phyloP scores from a whole-genome alignment of 2,329 filamentous ascomycete genomes.

The Aspergillus sp. region DNA sequence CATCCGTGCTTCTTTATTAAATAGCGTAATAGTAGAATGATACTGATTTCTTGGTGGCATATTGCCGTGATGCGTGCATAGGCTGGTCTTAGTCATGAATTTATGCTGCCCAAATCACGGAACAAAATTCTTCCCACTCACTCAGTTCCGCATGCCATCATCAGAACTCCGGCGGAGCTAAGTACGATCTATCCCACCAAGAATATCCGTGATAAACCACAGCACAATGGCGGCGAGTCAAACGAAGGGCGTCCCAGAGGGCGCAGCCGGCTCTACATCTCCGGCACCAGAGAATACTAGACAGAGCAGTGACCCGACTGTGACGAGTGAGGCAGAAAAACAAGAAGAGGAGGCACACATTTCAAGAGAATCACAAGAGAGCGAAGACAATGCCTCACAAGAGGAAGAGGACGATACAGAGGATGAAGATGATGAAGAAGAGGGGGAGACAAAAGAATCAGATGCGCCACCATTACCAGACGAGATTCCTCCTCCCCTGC shows the following conservation, averaged over 20 bases:
- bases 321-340: neutral
- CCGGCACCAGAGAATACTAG: neutral
- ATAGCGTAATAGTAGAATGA: too few species aligned
- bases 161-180: neutral
- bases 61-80: neutral
- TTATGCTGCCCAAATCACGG: neutral
- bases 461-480: constrained; percentile 42
- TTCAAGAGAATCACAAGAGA: neutral
- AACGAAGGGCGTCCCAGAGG: neutral
- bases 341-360: neutral
- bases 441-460: constrained; percentile 16
- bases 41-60: too few species aligned
- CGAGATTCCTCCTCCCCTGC: constrained; percentile 50
- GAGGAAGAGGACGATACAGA: neutral
- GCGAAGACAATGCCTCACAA: neutral
- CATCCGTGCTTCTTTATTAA: too few species aligned
- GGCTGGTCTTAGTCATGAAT: neutral
- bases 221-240: neutral
- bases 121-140: neutral
- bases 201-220: neutral
- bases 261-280: neutral
- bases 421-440: constrained; percentile 16
- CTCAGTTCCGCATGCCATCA: neutral
- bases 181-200: neutral
- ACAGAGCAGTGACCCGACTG: neutral